phyloP scores from a whole-genome alignment of 2,329 filamentous ascomycete species.

The Bipolaris victoriae region DNA sequence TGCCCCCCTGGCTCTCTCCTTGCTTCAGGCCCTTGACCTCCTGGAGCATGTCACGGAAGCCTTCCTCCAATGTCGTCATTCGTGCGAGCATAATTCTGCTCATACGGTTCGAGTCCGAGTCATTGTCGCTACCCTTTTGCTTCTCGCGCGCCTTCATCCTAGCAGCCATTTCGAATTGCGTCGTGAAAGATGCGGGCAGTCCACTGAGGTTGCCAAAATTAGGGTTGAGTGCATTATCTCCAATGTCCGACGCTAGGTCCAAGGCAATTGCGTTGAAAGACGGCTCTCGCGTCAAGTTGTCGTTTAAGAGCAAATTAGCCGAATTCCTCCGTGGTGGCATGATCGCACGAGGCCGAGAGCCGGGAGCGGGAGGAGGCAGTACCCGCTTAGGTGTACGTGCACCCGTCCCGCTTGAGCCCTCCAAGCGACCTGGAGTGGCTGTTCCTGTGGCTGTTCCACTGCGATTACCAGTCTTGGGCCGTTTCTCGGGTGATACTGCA shows the following conservation, averaged over 20 bases:
- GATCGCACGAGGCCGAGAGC: slow-evolving; percentile 41
- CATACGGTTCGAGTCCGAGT: slow-evolving; percentile 52
- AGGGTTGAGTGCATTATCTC: slow-evolving; percentile 65
- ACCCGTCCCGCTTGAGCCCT: slow-evolving; percentile 29
- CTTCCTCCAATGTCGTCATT: slow-evolving; percentile 93
- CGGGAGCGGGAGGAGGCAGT: slow-evolving; percentile 28
- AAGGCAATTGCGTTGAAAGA: slow-evolving; percentile 68
- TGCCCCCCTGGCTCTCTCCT: slow-evolving; percentile 35
- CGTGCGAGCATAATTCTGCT: slow-evolving; percentile 80
- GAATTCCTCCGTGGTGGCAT: slow-evolving; percentile 59
- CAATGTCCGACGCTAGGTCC: slow-evolving; percentile 75
- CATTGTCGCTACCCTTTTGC: slow-evolving; percentile 31
- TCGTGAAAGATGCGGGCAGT: slow-evolving; percentile 78
- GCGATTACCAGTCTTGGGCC: slow-evolving; percentile 37
- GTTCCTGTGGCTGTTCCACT: slow-evolving; percentile 43
- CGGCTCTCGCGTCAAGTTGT: slow-evolving; percentile 57
- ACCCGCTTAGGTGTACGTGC: slow-evolving; percentile 54
- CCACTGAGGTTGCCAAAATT: slow-evolving; percentile 67
- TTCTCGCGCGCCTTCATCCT: slow-evolving; percentile 32
- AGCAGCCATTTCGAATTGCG: slow-evolving; percentile 59
- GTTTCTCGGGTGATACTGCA: slow-evolving; percentile 39
- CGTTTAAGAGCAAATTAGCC: slow-evolving; percentile 60
- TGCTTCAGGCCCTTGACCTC: slow-evolving; percentile 73
- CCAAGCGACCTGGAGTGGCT: slow-evolving; percentile 40
- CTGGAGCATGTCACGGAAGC: slow-evolving; percentile 83